Conservation (phyloP, 2,329 filamentous ascomycete genomes). For the Cladophialophora carrionii region DNA sequence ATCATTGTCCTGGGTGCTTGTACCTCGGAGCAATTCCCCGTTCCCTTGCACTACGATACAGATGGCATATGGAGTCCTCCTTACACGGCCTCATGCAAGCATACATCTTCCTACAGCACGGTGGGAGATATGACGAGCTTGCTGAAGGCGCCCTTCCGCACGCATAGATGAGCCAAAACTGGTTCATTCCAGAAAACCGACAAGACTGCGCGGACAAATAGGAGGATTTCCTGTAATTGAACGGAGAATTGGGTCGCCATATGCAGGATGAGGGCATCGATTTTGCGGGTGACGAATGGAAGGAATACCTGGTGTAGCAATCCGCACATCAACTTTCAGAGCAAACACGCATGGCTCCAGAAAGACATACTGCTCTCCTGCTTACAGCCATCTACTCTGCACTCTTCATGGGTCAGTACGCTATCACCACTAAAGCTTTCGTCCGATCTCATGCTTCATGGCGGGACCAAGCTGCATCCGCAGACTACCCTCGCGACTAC, state of each 20-base stretch:
- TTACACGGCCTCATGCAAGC: background rate
- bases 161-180: background rate
- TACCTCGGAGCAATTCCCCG: background rate
- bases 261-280: background rate
- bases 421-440: background rate
- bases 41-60: background rate
- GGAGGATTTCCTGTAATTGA: background rate
- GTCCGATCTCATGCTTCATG: background rate
- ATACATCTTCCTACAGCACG: background rate
- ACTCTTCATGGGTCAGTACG: background rate
- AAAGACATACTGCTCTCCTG: background rate
- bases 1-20: background rate
- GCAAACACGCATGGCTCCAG: background rate
- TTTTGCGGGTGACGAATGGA: background rate
- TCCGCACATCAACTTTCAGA: background rate
- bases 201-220: background rate
- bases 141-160: background rate
- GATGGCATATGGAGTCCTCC: background rate
- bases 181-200: background rate
- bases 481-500: background rate
- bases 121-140: background rate
- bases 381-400: background rate
- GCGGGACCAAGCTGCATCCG: no score
- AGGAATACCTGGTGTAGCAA: background rate
- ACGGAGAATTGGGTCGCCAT: background rate